Conservation (phyloP, 768 basidiomycete genomes). For the Lentinus brumalis region DNA sequence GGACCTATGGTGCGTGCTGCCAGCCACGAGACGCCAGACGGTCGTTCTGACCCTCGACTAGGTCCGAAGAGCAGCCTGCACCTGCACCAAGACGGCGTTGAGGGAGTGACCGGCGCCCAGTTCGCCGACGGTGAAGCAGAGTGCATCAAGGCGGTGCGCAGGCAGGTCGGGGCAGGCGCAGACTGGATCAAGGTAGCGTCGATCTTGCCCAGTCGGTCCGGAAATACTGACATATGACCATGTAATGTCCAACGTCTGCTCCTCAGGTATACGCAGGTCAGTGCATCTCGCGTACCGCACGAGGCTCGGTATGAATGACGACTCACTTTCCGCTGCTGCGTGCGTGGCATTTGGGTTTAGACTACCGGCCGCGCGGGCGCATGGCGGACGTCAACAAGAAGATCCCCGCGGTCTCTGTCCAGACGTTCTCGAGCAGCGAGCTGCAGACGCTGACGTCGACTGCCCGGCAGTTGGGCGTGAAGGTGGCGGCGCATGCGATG, state of each 20-base stretch:
- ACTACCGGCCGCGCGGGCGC: constrained; percentile 55
- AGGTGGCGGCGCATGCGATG: constrained; percentile 59
- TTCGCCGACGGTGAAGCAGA: constrained; percentile 58
- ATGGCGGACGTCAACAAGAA: constrained; percentile 43
- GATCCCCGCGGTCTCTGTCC: constrained; percentile 36
- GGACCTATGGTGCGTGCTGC: constrained; percentile 52
- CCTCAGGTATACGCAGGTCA: constrained; percentile 54
- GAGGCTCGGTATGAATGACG: constrained; percentile 5
- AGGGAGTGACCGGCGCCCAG: constrained; percentile 59
- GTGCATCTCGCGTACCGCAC: constrained; percentile 11
- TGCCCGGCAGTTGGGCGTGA: constrained; percentile 53
- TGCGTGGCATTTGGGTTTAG: constrained; percentile 29
- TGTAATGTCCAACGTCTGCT: neutral
- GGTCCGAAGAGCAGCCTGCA: constrained; percentile 55
- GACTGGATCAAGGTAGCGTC: constrained; percentile 66
- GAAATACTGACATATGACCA: neutral
- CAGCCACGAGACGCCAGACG: neutral
- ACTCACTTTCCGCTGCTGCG: neutral
- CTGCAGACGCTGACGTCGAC: constrained; percentile 50
- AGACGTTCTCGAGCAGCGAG: constrained; percentile 49
- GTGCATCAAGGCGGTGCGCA: constrained; percentile 56
- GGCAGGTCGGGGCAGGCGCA: constrained; percentile 64
- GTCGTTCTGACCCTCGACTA: constrained; percentile 24
- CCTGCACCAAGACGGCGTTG: constrained; percentile 51
- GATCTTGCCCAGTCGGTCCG: neutral